These are phyloP conservation scores for Salvia sclarea DNA, from an alignment of 305 asterid genomes.

Conservation along the genomic window DNA sequence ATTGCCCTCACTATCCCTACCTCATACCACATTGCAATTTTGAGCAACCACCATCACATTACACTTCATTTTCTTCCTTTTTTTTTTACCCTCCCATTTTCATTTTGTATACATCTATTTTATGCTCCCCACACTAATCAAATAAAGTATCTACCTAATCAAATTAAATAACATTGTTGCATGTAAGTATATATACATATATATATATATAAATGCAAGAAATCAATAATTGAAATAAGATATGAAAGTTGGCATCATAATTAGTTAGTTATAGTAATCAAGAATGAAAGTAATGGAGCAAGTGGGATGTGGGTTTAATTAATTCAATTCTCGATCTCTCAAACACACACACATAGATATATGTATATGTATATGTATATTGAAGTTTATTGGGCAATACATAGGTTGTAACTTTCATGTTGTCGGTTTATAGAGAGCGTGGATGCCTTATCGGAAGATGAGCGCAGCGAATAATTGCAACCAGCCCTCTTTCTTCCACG, in stretches of 20 bases:
- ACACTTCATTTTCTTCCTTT: not conserved
- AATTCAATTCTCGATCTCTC: no score
- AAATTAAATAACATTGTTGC: no score
- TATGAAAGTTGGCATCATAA: not conserved
- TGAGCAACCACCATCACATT: not conserved
- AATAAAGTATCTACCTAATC: not conserved
- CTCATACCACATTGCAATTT: slow-evolving; percentile 10
- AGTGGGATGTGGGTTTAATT: slow-evolving; percentile 20
- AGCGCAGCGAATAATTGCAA: slow-evolving; percentile 30
- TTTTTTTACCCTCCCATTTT: not conserved
- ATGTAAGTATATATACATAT: not conserved
- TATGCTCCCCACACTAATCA: no score
- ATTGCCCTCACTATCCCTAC: not conserved
- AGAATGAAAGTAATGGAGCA: slow-evolving; percentile 7
- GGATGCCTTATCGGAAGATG: slow-evolving; percentile 40
- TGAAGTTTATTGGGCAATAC: slow-evolving; percentile 42
- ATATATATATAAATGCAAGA: not conserved
- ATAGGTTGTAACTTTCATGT: slow-evolving; percentile 52
- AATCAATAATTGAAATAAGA: not conserved
- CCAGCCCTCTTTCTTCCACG: slow-evolving; percentile 28
- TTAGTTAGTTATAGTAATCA: not conserved
- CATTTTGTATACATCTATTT: not conserved
- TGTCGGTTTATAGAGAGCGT: slow-evolving; percentile 41
- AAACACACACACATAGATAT: not conserved
- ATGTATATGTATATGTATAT: not conserved